Conservation (phyloP, 345 rosid genomes). For the Camelina hispida region DNA sequence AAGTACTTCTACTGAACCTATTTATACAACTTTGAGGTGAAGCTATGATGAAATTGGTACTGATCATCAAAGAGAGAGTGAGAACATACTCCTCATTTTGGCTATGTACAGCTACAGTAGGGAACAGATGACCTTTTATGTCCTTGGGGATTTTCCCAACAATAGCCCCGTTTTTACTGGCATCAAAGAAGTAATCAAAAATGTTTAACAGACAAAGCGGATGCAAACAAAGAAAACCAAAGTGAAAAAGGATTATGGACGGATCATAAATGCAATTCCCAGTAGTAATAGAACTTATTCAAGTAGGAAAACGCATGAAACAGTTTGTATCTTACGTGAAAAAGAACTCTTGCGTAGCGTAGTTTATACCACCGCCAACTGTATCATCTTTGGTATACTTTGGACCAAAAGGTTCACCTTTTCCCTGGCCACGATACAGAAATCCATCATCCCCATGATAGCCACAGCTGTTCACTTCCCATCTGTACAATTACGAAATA, state of each 20-base stretch:
- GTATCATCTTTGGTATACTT: slow-evolving; percentile 75
- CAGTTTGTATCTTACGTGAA: slow-evolving; percentile 78
- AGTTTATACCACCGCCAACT: slow-evolving; percentile 94
- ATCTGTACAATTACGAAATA: slow-evolving; percentile 54
- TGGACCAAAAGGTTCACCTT: slow-evolving; percentile 85
- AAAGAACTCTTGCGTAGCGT: slow-evolving; percentile 81
- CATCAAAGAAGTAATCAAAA: slow-evolving; percentile 40
- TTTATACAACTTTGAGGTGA: slow-evolving; percentile 4
- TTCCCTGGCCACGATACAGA: slow-evolving; percentile 75
- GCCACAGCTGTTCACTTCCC: slow-evolving; percentile 97
- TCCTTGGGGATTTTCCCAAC: slow-evolving; percentile 74
- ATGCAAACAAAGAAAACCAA: slow-evolving; percentile 13
- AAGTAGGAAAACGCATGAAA: slow-evolving; percentile 29
- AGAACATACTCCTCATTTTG: slow-evolving; percentile 90
- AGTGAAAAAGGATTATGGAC: slow-evolving; percentile 5
- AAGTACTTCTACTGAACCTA: slow-evolving; percentile 23
- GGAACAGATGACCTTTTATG: slow-evolving; percentile 74
- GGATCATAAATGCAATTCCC: not conserved
- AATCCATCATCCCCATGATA: slow-evolving; percentile 96
- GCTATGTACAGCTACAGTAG: slow-evolving; percentile 95
- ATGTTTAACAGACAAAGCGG: slow-evolving; percentile 16
- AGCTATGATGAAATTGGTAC: not conserved
- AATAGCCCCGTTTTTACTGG: slow-evolving; percentile 80
- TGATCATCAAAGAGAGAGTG: slow-evolving; percentile 29
- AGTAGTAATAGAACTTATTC: not conserved